Evolutionary conservation across 495 filamentous ascomycete genomes (phyloP), one percentile per base, ranked within the genome.

Genomic region (Neurospora hispaniola): DNA sequence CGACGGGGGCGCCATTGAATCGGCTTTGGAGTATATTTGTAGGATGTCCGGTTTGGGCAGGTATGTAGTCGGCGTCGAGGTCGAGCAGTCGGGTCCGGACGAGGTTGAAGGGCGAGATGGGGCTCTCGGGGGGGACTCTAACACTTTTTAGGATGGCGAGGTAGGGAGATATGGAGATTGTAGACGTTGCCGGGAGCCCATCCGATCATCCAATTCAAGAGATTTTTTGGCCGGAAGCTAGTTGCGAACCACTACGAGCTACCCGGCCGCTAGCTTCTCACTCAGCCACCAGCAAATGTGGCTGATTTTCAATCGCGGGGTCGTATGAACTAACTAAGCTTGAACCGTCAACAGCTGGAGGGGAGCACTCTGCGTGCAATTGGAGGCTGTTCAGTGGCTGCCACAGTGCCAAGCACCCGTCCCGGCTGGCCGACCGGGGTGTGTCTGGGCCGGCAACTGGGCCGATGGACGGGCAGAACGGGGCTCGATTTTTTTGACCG

Each of bases 1-100:
- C 75, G 72, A 75, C 20, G 71, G 46, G 59, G 76, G 74, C 42
- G 75, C 73, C 75, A 80, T 76, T 71, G 72, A 35, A 43, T 40
- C 38, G 68, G 10, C 11, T 66, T 23, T 31, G 4, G 6, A 44
- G n/a, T 20, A n/a, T 20, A 6, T 20, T 31, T 48, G 14, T 38
- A 54, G 5, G 20, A 23, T 71, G 10, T 48, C 31, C 54, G 42
- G 70, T 71, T 42, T 42, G n/a, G 70, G 71, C 4, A 18, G 31
- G 20, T 38, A 39, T 40, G 48, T 20, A 20, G n/a, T 69, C 46
- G 27, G 54, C 48, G 71, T 72, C 43, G 35, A 70, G 20, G 9
- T 70, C 39, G 71, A 69, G 71, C 27, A 31, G 59, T 31, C 31
- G 62, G 72, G 69, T 44, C 35, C 69, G 46, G 35, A 41, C n/a